Evolutionary conservation across 495 filamentous ascomycete genomes (phyloP).

Genomic region (Penicillium goetzii): DNA sequence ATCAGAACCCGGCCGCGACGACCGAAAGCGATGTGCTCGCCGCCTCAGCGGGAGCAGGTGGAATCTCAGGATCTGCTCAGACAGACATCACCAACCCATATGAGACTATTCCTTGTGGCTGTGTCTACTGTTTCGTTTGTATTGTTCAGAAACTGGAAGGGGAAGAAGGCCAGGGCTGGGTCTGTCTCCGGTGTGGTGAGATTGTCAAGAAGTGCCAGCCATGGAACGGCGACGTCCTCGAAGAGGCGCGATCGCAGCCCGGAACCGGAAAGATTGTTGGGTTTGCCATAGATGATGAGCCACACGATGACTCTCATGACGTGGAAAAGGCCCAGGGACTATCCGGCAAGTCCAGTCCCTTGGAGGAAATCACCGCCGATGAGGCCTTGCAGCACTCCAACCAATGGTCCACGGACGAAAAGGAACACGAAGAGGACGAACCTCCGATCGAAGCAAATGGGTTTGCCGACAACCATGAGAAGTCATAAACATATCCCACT

Average conservation of each 20-base stretch:
- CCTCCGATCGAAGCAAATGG: constrained; percentile 11
- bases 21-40: constrained; percentile 71
- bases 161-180: constrained; percentile 95
- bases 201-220: constrained; percentile 86
- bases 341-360: constrained; percentile 28
- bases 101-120: constrained; percentile 86
- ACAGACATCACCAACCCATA: constrained; percentile 98
- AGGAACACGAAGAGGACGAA: constrained; percentile 26
- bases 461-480: constrained; percentile 8
- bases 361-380: constrained; percentile 39
- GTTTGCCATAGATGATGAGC: constrained; percentile 61
- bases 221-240: constrained; percentile 87
- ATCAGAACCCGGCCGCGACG: constrained; percentile 72
- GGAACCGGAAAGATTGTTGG: constrained; percentile 67
- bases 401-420: constrained; percentile 44
- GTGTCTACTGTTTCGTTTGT: constrained; percentile 97
- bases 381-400: constrained; percentile 42
- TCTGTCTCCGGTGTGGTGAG: constrained; percentile 89
- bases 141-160: constrained; percentile 85
- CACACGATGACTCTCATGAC: constrained; percentile 20
- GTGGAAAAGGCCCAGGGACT: constrained; percentile 11
- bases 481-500: background rate
- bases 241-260: constrained; percentile 53
- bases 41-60: constrained; percentile 64
- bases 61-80: constrained; percentile 82